Base-by-base conservation (phyloP, 139 green algal species). In the Chlamydomonas incerta region DNA sequence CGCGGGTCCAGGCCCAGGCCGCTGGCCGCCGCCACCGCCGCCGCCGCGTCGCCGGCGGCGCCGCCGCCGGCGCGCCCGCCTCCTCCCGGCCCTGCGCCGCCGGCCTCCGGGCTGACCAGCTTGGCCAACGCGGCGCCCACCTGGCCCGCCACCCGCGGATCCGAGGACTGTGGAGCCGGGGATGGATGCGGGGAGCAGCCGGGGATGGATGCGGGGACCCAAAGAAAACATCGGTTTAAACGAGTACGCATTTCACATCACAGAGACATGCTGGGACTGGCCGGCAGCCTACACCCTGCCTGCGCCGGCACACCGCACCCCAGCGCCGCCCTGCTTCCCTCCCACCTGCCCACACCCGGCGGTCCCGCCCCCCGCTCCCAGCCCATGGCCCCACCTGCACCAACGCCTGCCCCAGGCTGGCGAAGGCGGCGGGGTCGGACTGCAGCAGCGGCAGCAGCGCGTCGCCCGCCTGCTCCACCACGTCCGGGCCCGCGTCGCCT, bases 401-500 rank as follows among this genome's bases (percentile, higher is more conserved):
- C 34, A 85, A 29, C n/a, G 66, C 41, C 33, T n/a, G 6, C 34
- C 65, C 79, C 46, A 85, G 65, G 46, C 14, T 52, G 18, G 4
- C 80, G 79, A 92, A 95, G 15, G 86, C 86, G 0, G 72, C 47
- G 6, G 88, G 91, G 33, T 95, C 90, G 20, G 87, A 76, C 33
- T 95, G 82, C 35, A 95, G 87, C 80, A 97, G 86, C 20, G 94
- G 93, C 75, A 97, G 88, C 79, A 95, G 86, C 41, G 93, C 91
- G 81, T 97, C 94, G 37, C 93, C 90, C 41, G 93, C 89, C 60
- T 89, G 82, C 74, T 96, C 95, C 58, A 94, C 84, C 9, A 92
- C 66, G 3, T 94, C 93, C 4, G 87, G 55, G 2, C 80, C 83
- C 8, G 29, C 50, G 20, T 79, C 52, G 34, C 80, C 76, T 46